Percentiles rank a stretch among this genome's conserved stretches.
These are phyloP conservation scores for Beauveria brongniartii DNA, from an alignment of 2,329 filamentous ascomycete genomes.

Conservation along the genomic window DNA sequence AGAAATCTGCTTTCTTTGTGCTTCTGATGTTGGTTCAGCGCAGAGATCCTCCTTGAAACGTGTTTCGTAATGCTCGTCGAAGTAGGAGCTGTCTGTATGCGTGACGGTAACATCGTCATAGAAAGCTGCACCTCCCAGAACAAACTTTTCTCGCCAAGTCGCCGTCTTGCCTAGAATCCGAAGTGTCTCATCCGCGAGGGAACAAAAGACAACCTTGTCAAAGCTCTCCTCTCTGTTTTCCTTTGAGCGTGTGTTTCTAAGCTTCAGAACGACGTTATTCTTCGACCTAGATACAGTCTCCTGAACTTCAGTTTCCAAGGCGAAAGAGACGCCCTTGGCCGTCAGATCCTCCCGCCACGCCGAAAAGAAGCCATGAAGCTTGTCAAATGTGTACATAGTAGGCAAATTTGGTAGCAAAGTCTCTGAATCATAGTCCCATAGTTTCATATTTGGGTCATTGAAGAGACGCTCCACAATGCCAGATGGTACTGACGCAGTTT, in stretches of 20 bases:
- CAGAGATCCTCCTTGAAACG: constrained; percentile 44
- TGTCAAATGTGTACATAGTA: constrained; percentile 59
- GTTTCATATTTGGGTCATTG: constrained; percentile 48
- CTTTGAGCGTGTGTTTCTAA: constrained; percentile 42
- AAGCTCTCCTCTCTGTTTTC: constrained; percentile 46
- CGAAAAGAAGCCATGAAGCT: constrained; percentile 52
- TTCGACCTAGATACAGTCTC: constrained; percentile 42
- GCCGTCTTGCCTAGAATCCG: constrained; percentile 50
- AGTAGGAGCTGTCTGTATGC: constrained; percentile 57
- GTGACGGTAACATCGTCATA: constrained; percentile 65
- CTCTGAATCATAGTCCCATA: constrained; percentile 50
- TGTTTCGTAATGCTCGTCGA: constrained; percentile 61
- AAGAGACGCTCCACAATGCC: constrained; percentile 58
- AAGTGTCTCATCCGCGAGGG: constrained; percentile 56
- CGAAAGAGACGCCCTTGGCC: constrained; percentile 46
- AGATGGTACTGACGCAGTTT: constrained; percentile 61
- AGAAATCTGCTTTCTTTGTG: constrained; percentile 30
- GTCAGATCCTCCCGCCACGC: constrained; percentile 48
- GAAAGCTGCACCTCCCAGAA: constrained; percentile 64
- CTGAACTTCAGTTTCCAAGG: constrained; percentile 48
- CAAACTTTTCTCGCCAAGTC: constrained; percentile 52
- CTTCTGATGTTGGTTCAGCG: constrained; percentile 35
- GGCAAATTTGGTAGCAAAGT: constrained; percentile 51
- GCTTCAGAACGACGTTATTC: constrained; percentile 43
- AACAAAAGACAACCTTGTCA: constrained; percentile 60